Base-by-base conservation (phyloP, 768 basidiomycete species). In the Suillus subaureus region DNA sequence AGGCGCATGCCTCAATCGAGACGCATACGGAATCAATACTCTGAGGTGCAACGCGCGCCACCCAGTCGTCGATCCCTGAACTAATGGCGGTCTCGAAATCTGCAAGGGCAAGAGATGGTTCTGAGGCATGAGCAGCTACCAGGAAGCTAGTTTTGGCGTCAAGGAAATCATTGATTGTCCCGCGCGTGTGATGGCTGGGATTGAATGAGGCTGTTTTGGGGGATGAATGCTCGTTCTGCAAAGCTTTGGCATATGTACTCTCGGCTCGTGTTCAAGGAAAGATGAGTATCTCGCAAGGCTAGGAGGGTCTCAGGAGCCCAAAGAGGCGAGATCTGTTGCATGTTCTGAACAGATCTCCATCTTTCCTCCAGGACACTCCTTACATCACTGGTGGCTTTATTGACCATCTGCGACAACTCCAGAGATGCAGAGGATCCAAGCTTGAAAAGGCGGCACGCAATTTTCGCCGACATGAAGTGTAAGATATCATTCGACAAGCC, bases 61-160 rank as follows among this genome's bases (percentile, higher is more conserved):
- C 71, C 82, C 82, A 83, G 11, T 35, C 54, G 37, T 78, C 77
- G 3, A 84, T 70, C 28, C 66, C 16, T 75, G 63, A 15, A 73
- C 66, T 60, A 81, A 74, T 9, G 70, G 67, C 2, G 35, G 45
- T 42, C 68, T 84, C 82, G 18, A 84, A 76, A 61, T 84, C 83
- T 8, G 70, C 74, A 0, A 84, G 65, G 0, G 65, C 37, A 61
- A 71, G 6, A 6, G 60, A 16, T 5, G 74, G 66, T 3, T 76
- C 74, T 0, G 54, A 26, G 31, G 12, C 1, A 40, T 66, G 64
- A 0, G 65, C 71, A 0, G 61, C 58, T 9, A 51, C 21, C 16
- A 75, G 67, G 47, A 70, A 70, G 4, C 52, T 7, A 2, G 63
- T 66, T 15, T 65, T 47, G 1, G 58, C 42, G 0, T 69, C 67